phyloP scores from a whole-genome alignment of 176 grass and related monocot genomes.

The Bothriochloa decipiens region DNA sequence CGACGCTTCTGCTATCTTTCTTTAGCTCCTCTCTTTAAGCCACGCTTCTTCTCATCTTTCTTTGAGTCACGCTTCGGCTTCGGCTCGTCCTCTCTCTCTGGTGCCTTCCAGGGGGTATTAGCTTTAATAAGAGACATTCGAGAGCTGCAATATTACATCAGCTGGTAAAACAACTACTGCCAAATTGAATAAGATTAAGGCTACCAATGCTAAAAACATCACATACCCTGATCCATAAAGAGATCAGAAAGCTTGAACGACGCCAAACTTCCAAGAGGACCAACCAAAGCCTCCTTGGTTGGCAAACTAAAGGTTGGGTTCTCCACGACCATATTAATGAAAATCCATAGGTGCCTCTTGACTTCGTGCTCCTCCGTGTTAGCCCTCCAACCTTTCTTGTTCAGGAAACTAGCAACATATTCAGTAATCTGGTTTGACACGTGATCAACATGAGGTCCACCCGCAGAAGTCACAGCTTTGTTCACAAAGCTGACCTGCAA shows the following conservation, averaged over 20 bases:
- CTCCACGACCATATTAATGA: conserved; percentile 73
- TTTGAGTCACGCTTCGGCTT: no score
- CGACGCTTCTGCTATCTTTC: no score
- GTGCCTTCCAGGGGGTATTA: no score
- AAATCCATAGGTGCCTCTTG: conserved; percentile 77
- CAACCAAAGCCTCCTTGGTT: conserved; percentile 78
- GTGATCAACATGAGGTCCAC: conserved; percentile 78
- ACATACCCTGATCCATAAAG: conserved; percentile 67
- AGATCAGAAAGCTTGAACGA: conserved; percentile 63
- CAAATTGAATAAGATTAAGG: not conserved
- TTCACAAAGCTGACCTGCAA: conserved; percentile 87
- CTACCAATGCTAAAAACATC: not conserved
- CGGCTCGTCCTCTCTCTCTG: no score
- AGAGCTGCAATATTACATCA: no score
- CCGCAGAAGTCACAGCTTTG: conserved; percentile 64
- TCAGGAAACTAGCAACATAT: conserved; percentile 50
- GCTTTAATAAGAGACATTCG: no score
- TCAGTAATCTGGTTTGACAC: conserved; percentile 66
- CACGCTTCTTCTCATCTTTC: no score
- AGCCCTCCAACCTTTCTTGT: conserved; percentile 65
- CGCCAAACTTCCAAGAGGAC: conserved; percentile 71
- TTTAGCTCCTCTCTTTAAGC: no score
- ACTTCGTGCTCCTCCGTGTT: conserved; percentile 49
- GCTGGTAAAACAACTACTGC: no score
- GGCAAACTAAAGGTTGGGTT: conserved; percentile 89